These are phyloP conservation scores for Volutella citrinella DNA, from an alignment of 2,329 filamentous ascomycete species.

Conservation along the genomic window DNA sequence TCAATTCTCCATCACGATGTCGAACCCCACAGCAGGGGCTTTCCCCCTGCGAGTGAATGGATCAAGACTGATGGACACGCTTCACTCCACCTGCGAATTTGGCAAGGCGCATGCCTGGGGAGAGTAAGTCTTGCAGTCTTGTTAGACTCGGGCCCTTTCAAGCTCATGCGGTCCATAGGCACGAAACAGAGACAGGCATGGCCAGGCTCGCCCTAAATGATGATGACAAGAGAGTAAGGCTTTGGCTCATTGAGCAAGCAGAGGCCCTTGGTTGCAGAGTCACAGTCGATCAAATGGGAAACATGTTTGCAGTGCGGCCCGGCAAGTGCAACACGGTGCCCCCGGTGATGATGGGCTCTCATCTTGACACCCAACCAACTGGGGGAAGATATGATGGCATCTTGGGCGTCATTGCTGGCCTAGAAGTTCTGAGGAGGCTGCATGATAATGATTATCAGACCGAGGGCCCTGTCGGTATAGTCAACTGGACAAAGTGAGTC, in stretches of 20 bases:
- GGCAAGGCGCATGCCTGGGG: too few relatives aligned
- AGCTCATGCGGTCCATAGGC: too few relatives aligned
- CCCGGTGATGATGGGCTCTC: constrained; percentile 65
- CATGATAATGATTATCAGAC: constrained; percentile 65
- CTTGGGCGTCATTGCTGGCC: constrained; percentile 66
- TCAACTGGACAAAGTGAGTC: constrained; percentile 69
- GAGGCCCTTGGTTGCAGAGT: constrained; percentile 62
- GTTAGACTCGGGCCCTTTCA: too few relatives aligned
- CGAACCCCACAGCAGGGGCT: too few relatives aligned
- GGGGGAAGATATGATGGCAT: constrained; percentile 73
- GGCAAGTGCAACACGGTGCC: constrained; percentile 55
- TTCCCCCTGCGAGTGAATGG: too few relatives aligned
- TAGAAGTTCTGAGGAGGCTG: constrained; percentile 67
- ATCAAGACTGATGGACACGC: too few relatives aligned
- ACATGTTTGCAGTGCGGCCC: constrained; percentile 67
- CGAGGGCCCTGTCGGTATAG: constrained; percentile 65
- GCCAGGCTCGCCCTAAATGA: too few relatives aligned
- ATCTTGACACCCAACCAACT: constrained; percentile 60
- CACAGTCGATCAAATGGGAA: constrained; percentile 74
- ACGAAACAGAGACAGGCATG: too few relatives aligned
- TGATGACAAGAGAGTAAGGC: constrained; percentile 65
- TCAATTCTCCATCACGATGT: too few relatives aligned
- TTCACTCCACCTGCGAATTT: too few relatives aligned
- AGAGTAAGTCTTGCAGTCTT: too few relatives aligned
- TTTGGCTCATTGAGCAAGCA: constrained; percentile 69